Percentiles rank a stretch among this genome's conserved stretches.
Evolutionary conservation across 495 filamentous ascomycete genomes (phyloP).

Genomic region (Penicillium egyptiacum): DNA sequence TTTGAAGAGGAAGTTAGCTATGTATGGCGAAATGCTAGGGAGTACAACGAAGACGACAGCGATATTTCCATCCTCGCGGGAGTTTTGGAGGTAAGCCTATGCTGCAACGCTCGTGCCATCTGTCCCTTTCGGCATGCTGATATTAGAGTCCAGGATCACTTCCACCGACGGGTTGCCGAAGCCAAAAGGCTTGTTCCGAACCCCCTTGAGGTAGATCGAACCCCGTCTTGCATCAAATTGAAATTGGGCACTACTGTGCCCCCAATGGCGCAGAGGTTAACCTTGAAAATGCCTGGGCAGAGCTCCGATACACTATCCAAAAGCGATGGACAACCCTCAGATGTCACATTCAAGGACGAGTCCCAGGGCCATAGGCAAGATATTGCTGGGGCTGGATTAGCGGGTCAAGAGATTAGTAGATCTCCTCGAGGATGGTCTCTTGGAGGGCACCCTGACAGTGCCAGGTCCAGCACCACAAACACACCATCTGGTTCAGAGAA

Average conservation of each 20-base stretch:
- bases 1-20: conserved; percentile 76
- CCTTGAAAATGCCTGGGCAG: conserved; percentile 42
- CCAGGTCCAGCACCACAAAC: conserved; percentile 22
- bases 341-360: conserved; percentile 51
- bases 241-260: conserved; percentile 62
- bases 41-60: conserved; percentile 88
- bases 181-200: conserved; percentile 66
- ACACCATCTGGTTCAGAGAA: conserved; percentile 24
- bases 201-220: conserved; percentile 63
- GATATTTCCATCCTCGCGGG: conserved; percentile 70
- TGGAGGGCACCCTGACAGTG: conserved; percentile 20
- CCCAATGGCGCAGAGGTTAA: conserved; percentile 42
- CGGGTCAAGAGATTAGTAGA: conserved; percentile 34
- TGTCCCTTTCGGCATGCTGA: conserved; percentile 26
- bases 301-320: conserved; percentile 31
- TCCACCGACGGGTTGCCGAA: conserved; percentile 62
- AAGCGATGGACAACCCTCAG: conserved; percentile 34
- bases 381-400: conserved; percentile 46
- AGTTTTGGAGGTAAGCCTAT: conserved; percentile 65
- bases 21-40: conserved; percentile 82
- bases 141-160: conserved; percentile 51
- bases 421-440: conserved; percentile 25
- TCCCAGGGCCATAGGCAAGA: conserved; percentile 49
- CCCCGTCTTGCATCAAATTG: conserved; percentile 57
- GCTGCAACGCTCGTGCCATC: background rate